Percentiles rank a stretch among this genome's conserved stretches.
These are phyloP conservation scores for Blastobotrys muscicola DNA, from an alignment of 805 yeast genomes.

Conservation along the genomic window DNA sequence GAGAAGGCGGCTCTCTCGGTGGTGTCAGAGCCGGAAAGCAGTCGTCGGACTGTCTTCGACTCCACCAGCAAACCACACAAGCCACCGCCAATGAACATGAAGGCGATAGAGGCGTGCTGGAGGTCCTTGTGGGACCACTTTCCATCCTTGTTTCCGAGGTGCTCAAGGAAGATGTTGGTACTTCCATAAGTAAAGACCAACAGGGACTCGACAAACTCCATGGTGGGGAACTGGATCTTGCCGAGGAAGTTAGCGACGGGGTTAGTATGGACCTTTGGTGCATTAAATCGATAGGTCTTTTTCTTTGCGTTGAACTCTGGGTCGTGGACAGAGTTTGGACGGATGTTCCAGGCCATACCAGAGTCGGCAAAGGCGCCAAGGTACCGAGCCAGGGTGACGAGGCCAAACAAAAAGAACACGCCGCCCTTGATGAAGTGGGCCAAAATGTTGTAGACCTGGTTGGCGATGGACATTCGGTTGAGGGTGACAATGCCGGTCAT, in stretches of 20 bases:
- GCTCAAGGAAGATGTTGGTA: conserved; percentile 87
- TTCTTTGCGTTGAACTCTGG: not conserved
- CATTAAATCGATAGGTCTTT: not conserved
- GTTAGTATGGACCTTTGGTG: not conserved
- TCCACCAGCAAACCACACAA: conserved; percentile 83
- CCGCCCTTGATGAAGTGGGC: conserved; percentile 98
- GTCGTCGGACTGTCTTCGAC: conserved; percentile 27
- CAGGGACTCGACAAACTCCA: conserved; percentile 78
- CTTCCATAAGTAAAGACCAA: conserved; percentile 80
- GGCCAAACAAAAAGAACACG: conserved; percentile 68
- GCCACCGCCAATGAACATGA: conserved; percentile 86
- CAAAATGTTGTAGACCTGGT: conserved; percentile 62
- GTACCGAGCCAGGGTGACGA: conserved; percentile 75
- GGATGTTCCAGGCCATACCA: conserved; percentile 88
- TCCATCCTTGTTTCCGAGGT: conserved; percentile 68
- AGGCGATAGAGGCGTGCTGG: conserved; percentile 86
- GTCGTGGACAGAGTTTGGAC: conserved; percentile 16
- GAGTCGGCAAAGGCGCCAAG: conserved; percentile 65
- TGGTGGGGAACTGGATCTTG: conserved; percentile 30
- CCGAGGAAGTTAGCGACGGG: conserved; percentile 2
- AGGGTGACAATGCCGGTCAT: conserved; percentile 56
- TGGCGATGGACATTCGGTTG: conserved; percentile 57
- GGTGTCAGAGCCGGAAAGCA: conserved; percentile 13
- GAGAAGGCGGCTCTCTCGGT: conserved; percentile 37
- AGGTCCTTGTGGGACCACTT: conserved; percentile 80